phyloP scores from a whole-genome alignment of 2,329 filamentous ascomycete species.

The Claviceps sp. region DNA sequence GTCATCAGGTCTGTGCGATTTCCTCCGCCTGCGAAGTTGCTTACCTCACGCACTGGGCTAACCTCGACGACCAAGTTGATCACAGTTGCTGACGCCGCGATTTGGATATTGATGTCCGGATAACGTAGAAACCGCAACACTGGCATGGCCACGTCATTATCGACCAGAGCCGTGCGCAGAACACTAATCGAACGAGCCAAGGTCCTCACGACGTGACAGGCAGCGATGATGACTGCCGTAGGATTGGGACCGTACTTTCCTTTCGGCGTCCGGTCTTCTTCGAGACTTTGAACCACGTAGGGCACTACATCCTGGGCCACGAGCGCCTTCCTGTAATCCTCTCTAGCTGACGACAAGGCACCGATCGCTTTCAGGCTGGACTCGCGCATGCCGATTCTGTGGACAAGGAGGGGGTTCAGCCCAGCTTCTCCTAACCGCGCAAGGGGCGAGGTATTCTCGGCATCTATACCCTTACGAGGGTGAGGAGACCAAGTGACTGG shows the following conservation, averaged over 20 bases:
- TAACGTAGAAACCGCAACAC: conserved; percentile 65
- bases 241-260: conserved; percentile 56
- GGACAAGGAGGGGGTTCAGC: conserved; percentile 44
- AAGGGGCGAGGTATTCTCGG: conserved; percentile 20
- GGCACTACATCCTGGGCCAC: conserved; percentile 70
- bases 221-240: conserved; percentile 64
- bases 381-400: conserved; percentile 66
- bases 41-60: conserved; percentile 79
- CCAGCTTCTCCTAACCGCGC: conserved; percentile 47
- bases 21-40: conserved; percentile 16
- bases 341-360: conserved; percentile 68
- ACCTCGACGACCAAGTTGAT: conserved; percentile 81
- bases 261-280: no score
- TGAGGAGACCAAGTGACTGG: conserved; percentile 27
- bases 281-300: conserved; percentile 71
- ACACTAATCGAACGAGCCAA: conserved; percentile 76
- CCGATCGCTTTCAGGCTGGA: conserved; percentile 65
- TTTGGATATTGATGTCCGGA: conserved; percentile 63
- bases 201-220: conserved; percentile 69
- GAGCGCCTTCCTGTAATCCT: conserved; percentile 70
- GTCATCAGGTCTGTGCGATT: no score
- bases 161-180: conserved; percentile 73
- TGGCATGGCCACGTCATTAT: conserved; percentile 68
- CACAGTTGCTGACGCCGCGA: conserved; percentile 72
- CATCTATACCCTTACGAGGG: conserved; percentile 20